Base-by-base conservation (phyloP, 441 rosid genomes). In the Rhodomyrtus psidioides region DNA sequence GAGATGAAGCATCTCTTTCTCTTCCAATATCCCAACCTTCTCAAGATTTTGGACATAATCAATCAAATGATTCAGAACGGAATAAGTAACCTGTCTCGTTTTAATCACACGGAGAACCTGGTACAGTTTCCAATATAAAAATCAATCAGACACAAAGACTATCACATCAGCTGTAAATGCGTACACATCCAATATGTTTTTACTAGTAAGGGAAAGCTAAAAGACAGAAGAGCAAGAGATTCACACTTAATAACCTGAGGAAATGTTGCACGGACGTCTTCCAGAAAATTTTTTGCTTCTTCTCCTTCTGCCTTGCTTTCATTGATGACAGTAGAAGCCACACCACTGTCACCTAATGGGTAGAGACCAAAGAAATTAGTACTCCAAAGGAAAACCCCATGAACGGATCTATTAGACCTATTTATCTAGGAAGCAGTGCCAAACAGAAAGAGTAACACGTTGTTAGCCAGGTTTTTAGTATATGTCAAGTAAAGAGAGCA, bases 261-360 rank as follows among this genome's bases (percentile, higher is more conserved):
- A 91, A 92, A 95, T 81, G 95, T 88, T 82, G 89, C 85, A 27
- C 96, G 98, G 83, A 97, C 94, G 84, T 93, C 93, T 93, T 95
- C 98, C 91, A 97, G 86, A 88, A 97, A 95, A 82, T 89, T 93
- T 90, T 90, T 94, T 42, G 99, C 98, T 88, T 94, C 97, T 87
- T 93, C 95, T 88, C 96, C 98, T 90, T 97, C 99, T 39, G 90
- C 93, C 90, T 93, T 93, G 81, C 99, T 97, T 94, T 96, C 99
- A 85, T 88, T 89, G 53, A 95, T 95, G 85, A 95, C 96, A 53
- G 74, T 88, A 55, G 93, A 90, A 86, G 96, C 94, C 88, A 93
- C 86, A 81, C 89, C 88, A 92, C 94, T 91, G 39, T 92, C 92
- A 87, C 98, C 99, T 97, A 86, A 46, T 53, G 17, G 44, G 17